Conservation (phyloP, 495 filamentous ascomycete species). For the Aspergillus carlsbadensis region DNA sequence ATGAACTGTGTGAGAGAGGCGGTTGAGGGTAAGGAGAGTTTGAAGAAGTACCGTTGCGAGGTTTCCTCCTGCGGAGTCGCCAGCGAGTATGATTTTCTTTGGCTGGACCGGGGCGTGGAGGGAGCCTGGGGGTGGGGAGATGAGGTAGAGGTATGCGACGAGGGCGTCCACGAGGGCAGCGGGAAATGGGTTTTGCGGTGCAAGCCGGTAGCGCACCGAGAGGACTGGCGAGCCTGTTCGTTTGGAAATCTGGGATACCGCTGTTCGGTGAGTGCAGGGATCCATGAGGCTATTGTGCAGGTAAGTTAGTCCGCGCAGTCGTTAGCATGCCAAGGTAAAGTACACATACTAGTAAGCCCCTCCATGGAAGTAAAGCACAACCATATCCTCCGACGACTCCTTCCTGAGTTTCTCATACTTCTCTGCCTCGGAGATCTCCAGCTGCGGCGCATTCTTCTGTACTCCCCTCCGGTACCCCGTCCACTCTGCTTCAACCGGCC, state of each 20-base stretch:
- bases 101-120: conserved; percentile 69
- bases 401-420: conserved; percentile 73
- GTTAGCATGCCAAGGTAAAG: background rate
- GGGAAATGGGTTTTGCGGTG: conserved; percentile 83
- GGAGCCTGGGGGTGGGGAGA: conserved; percentile 74
- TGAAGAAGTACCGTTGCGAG: conserved; percentile 71
- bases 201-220: conserved; percentile 82
- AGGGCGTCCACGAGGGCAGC: conserved; percentile 81
- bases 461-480: conserved; percentile 67
- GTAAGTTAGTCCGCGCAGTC: background rate
- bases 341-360: conserved; percentile 68
- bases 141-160: conserved; percentile 75
- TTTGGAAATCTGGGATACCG: conserved; percentile 46
- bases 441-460: conserved; percentile 50
- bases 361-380: conserved; percentile 85
- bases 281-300: conserved; percentile 59
- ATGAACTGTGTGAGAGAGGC: conserved; percentile 46
- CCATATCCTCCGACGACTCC: conserved; percentile 64
- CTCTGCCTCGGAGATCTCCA: conserved; percentile 62
- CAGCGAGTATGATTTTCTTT: conserved; percentile 71
- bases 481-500: conserved; percentile 81
- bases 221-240: conserved; percentile 61
- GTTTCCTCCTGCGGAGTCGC: conserved; percentile 89
- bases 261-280: conserved; percentile 61
- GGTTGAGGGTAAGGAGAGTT: conserved; percentile 68